Base-by-base conservation (phyloP, 805 yeast genomes). In the Osmozyma mogii region DNA sequence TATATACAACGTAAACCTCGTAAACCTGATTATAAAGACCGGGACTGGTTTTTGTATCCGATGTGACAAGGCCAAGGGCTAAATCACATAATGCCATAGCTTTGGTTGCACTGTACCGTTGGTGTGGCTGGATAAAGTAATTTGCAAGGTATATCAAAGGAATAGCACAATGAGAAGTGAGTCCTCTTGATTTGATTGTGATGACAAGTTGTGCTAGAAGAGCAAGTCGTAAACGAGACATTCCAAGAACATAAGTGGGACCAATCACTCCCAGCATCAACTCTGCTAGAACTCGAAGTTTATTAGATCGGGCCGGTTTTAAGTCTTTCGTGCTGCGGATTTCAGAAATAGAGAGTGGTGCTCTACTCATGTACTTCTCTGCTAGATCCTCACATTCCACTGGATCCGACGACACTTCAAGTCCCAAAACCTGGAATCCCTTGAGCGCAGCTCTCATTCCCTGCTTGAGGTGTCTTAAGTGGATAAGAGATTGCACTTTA, bases 71-170 rank as follows among this genome's bases (percentile, higher is more conserved):
- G 9, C 43, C 41, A 19, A 68, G 45, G 1, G 70, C 69, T 12
- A 65, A 47, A 26, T 55, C 60, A 6, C 61, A 46, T 29, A 59
- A 58, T 35, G 68, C 75, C 15, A 52, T 45, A 1, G 72, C 66
- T 11, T 57, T 52, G 9, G 52, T 40, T 14, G 58, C 42, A n/a
- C 56, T 54, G 10, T 43, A 42, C 5, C 47, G 44, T 14, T 56
- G 57, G 4, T 50, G 45, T 3, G 43, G 49, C 9, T 40, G 41
- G 5, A 50, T 53, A 13, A 55, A 44, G 12, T 26, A 27, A 28
- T 58, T 54, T 4, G 73, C 71, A 18, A 62, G 38, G 8, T 63
- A 52, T 0, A 70, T 36, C 27, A 68, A 44, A 1, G 67, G 59
- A 12, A 59, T 38, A 1, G 71, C 54, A 25, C 67, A 55, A 12